A percentile compares a stretch with the other conserved stretches of the same genome.
These are phyloP conservation scores for Thielaviopsis punctulata DNA, from an alignment of 2,329 filamentous ascomycete genomes.

Conservation along the genomic window DNA sequence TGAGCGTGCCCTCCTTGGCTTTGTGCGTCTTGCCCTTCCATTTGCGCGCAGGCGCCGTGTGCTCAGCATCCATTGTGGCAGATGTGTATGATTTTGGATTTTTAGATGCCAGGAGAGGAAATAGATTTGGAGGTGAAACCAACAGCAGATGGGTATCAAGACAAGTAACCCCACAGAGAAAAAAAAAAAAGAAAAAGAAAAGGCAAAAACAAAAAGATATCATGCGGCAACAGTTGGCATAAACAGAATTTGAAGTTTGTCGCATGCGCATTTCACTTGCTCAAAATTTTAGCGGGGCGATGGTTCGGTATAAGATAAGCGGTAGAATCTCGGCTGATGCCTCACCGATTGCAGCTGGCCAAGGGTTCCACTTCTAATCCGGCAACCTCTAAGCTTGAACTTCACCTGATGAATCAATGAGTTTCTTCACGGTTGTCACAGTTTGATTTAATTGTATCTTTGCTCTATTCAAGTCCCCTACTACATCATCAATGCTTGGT, in stretches of 20 bases:
- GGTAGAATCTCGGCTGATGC: conserved; percentile 4
- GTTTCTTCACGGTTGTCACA: not conserved
- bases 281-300: conserved; percentile 12
- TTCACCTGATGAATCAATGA: not conserved
- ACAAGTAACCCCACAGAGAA: not conserved
- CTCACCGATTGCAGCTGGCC: not conserved
- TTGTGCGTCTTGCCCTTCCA: conserved; percentile 24
- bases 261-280: no score
- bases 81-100: no score
- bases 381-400: not conserved
- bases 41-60: conserved; percentile 16
- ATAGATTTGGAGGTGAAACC: no score
- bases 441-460: not conserved
- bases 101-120: no score
- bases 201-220: not conserved
- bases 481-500: not conserved
- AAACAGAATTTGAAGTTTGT: no score
- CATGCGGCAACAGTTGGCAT: not conserved
- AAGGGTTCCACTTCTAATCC: not conserved
- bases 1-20: conserved; percentile 31
- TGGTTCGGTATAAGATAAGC: conserved; percentile 4
- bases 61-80: not conserved
- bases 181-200: not conserved
- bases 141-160: not conserved
- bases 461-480: not conserved